phyloP scores from a whole-genome alignment of 2,329 filamentous ascomycete genomes.

The Aspergillus proliferans region DNA sequence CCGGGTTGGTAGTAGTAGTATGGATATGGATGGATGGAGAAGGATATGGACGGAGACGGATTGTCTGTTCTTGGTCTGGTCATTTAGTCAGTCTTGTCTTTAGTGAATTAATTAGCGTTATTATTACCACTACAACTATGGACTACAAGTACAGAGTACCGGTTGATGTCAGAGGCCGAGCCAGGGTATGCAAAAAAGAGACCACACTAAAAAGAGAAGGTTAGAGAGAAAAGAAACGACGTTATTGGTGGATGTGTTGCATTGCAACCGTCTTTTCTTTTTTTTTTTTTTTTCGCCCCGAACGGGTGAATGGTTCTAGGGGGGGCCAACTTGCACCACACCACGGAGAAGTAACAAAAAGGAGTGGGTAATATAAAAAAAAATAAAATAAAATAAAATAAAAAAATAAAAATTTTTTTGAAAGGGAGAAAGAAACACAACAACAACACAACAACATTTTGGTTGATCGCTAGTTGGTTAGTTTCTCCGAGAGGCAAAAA shows the following conservation, averaged over 20 bases:
- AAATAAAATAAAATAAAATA: neutral
- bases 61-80: conserved; percentile 22
- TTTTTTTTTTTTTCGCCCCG: conserved; percentile 6
- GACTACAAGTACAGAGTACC: conserved; percentile 11
- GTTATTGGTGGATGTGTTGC: conserved; percentile 1
- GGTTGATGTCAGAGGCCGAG: conserved; percentile 34
- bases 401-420: too few species aligned
- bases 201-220: conserved; percentile 1
- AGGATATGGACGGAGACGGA: conserved; percentile 13
- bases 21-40: too few species aligned
- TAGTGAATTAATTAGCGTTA: too few species aligned
- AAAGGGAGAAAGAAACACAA: neutral
- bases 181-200: conserved; percentile 1
- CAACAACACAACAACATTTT: neutral
- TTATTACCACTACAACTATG: conserved; percentile 1
- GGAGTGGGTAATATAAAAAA: conserved; percentile 2
- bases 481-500: neutral
- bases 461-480: neutral
- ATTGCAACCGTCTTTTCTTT: conserved; percentile 22
- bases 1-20: conserved; percentile 16
- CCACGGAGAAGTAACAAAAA: neutral
- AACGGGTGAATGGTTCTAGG: neutral
- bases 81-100: too few species aligned
- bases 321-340: neutral
- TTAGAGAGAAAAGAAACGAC: neutral